Evolutionary conservation across 352 stramenopile genomes (phyloP).

Genomic region (Phytopythium kandeliae): DNA sequence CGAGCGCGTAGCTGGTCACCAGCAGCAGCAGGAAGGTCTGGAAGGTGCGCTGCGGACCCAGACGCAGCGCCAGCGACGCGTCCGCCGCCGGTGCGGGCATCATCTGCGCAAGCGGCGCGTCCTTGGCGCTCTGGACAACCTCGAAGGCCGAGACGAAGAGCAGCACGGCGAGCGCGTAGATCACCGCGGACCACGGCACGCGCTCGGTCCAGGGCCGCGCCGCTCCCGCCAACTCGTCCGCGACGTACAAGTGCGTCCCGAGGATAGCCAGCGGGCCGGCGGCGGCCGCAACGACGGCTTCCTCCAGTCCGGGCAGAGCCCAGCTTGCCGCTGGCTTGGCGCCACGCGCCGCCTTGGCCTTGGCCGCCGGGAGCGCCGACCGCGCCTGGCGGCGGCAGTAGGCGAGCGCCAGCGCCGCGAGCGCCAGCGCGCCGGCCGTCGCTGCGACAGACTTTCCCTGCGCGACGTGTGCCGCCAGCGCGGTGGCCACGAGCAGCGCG

Average conservation of each 20-base stretch:
- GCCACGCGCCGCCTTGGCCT: background rate
- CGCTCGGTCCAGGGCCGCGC: slow-evolving; percentile 13
- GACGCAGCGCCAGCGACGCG: slow-evolving; percentile 43
- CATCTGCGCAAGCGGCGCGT: slow-evolving; percentile 63
- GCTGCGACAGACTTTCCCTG: slow-evolving; percentile 28
- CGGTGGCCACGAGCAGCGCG: slow-evolving; percentile 29
- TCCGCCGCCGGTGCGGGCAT: slow-evolving; percentile 22
- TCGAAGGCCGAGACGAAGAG: slow-evolving; percentile 52
- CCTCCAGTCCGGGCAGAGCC: slow-evolving; percentile 37
- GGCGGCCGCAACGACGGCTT: slow-evolving; percentile 39
- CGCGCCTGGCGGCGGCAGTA: slow-evolving; percentile 37
- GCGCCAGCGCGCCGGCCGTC: slow-evolving; percentile 17
- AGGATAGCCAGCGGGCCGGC: slow-evolving; percentile 53
- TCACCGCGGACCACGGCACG: slow-evolving; percentile 2
- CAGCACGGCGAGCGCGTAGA: slow-evolving; percentile 63
- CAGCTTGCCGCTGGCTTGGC: slow-evolving; percentile 6
- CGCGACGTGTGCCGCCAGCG: slow-evolving; percentile 31
- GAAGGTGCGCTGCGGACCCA: slow-evolving; percentile 60
- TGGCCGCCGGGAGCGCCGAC: background rate
- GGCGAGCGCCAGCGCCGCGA: slow-evolving; percentile 40
- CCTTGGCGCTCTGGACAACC: slow-evolving; percentile 61
- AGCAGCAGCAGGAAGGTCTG: slow-evolving; percentile 60
- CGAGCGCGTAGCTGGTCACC: slow-evolving; percentile 45
- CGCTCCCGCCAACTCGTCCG: slow-evolving; percentile 19
- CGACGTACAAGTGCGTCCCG: slow-evolving; percentile 43